A percentile compares a stretch with the other conserved stretches of the same genome.
Evolutionary conservation across 2,329 filamentous ascomycete species (phyloP).

Genomic region (Hypomyces rosellus): DNA sequence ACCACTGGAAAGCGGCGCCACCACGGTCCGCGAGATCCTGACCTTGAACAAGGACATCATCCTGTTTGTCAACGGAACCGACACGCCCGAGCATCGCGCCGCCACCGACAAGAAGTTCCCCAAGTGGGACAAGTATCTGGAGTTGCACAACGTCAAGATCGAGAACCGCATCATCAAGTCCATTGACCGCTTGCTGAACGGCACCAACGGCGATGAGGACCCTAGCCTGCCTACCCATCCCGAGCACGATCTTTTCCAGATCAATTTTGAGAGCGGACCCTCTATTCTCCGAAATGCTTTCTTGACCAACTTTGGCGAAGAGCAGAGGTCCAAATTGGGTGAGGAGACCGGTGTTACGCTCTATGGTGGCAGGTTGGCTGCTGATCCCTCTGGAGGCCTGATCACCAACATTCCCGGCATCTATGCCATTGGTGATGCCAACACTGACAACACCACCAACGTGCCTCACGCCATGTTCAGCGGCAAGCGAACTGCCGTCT

Average conservation of each 20-base stretch:
- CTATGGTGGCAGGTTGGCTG: conserved; percentile 37
- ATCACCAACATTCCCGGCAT: conserved; percentile 48
- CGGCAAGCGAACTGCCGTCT: conserved; percentile 53
- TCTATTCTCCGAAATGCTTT: conserved; percentile 44
- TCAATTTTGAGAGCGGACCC: conserved; percentile 44
- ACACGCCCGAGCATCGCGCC: conserved; percentile 38
- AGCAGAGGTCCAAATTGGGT: conserved; percentile 43
- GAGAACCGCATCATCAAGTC: conserved; percentile 49
- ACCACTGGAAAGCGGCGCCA: conserved; percentile 36
- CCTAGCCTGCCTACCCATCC: conserved; percentile 37
- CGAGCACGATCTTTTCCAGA: conserved; percentile 49
- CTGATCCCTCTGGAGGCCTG: conserved; percentile 35
- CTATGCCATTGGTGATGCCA: conserved; percentile 54
- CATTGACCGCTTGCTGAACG: conserved; percentile 41
- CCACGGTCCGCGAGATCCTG: conserved; percentile 43
- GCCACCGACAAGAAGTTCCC: conserved; percentile 34
- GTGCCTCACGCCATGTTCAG: conserved; percentile 55
- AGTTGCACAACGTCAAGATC: conserved; percentile 43
- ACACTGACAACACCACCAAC: conserved; percentile 54
- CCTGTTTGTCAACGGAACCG: conserved; percentile 54
- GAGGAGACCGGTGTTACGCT: conserved; percentile 41
- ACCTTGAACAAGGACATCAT: conserved; percentile 51
- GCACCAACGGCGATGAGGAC: conserved; percentile 29
- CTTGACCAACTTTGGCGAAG: conserved; percentile 41
- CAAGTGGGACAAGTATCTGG: conserved; percentile 43